These are phyloP conservation scores for Coprinopsis strossmayeri DNA, from an alignment of 768 basidiomycete genomes.

Conservation along the genomic window DNA sequence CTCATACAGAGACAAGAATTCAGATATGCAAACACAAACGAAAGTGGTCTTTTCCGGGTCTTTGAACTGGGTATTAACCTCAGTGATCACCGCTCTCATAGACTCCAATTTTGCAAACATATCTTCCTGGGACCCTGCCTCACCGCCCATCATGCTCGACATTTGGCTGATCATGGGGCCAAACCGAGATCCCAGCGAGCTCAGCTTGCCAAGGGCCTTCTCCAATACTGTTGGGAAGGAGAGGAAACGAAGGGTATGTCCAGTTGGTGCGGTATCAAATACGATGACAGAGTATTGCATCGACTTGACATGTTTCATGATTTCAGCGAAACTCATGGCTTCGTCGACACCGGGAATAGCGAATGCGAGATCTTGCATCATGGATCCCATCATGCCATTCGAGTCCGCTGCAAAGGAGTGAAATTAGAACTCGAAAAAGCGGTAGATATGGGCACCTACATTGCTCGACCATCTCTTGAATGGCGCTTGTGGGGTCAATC, in stretches of 20 bases:
- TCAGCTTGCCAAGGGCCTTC: conserved; percentile 94
- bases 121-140: conserved; percentile 86
- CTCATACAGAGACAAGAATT: conserved; percentile 97
- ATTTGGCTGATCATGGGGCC: conserved; percentile 98
- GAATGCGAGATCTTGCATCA: conserved; percentile 99
- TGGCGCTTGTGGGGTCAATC: conserved; percentile 95
- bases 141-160: conserved; percentile 95
- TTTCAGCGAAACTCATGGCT: conserved; percentile 99
- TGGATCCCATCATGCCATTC: conserved; percentile 94
- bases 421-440: background rate
- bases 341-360: conserved; percentile 99
- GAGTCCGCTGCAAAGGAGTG: conserved; percentile 55
- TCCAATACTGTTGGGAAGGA: conserved; percentile 99
- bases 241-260: conserved; percentile 95
- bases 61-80: conserved; percentile 99
- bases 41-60: conserved; percentile 99
- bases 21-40: conserved; percentile 97
- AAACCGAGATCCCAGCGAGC: conserved; percentile 88
- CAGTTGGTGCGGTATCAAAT: conserved; percentile 98
- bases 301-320: conserved; percentile 99
- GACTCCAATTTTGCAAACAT: conserved; percentile 98
- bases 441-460: conserved; percentile 43
- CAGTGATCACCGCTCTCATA: conserved; percentile 95
- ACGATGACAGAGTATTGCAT: conserved; percentile 99
- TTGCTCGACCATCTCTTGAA: conserved; percentile 99